Base-by-base conservation (phyloP, 2,329 filamentous ascomycete genomes). In the Fulvia fulva region DNA sequence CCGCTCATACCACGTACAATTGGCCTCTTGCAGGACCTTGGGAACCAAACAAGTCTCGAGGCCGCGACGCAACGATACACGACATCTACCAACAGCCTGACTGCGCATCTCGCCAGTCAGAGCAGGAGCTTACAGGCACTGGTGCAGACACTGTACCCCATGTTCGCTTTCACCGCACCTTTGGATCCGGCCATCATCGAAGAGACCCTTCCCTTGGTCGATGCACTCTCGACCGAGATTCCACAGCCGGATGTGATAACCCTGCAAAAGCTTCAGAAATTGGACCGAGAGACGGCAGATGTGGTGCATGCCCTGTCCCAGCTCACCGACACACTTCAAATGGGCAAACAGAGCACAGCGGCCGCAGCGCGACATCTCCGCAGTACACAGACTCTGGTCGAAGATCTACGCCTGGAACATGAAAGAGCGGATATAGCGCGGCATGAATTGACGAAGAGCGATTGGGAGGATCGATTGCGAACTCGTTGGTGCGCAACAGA, bases 311-410 rank as follows among this genome's bases (percentile, higher is more conserved):
- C 90, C 6, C 83, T 99, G 49, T 91, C 90, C 66, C 88, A 91
- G 65, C 80, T 99, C 4, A 91, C 90, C 6, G 94, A 99, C 72
- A 92, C 90, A 3, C 80, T 99, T 32, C 93, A 97, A 74, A 96
- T 97, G 87, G 91, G 89, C 30, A 87, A 91, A 12, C 93, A 97
- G 74, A 89, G 90, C 1, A 94, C 90, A 0, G 88, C 86, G 2
- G 88, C 88, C 9, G 94, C 93, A 1, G 87, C 88, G 2, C 81
- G 94, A 56, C 84, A 91, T 46, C 78, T 99, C 53, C 87, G 88
- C 65, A 89, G 86, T 34, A 91, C 90, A 6, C 89, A 88, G 67
- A 92, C 96, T 71, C 84, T 96, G 60, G 87, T 97, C 1, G 84
- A 87, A 1, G 93, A 97, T 67, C 87, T 97, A 78, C 84, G 87